Percentiles rank a stretch among this genome's conserved stretches.
Conservation (phyloP, 2,329 filamentous ascomycete genomes). For the Trichoderma polysporum region DNA sequence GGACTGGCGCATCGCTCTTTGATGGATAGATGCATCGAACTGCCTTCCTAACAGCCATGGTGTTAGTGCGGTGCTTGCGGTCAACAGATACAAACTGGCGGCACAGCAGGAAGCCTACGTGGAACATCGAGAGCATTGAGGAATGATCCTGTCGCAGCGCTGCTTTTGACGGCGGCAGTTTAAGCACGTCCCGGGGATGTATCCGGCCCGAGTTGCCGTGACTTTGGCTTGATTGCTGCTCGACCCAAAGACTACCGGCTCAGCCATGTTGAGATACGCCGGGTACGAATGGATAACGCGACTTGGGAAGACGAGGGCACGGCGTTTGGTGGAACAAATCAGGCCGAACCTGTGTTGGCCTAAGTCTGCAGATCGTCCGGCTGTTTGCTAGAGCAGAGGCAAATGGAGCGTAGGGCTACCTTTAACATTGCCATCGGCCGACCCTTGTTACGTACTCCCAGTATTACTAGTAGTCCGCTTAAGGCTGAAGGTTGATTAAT, state of each 20-base stretch:
- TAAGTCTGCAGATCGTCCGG: no score
- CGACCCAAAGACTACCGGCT: not conserved
- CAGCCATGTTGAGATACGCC: not conserved
- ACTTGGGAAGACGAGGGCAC: not conserved
- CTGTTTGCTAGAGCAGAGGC: not conserved
- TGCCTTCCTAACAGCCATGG: not conserved
- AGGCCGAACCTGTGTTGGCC: no score
- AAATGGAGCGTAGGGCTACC: not conserved
- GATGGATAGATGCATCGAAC: constrained; percentile 4
- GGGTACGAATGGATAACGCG: not conserved
- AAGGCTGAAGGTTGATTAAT: not conserved
- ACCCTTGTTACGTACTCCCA: constrained; percentile 5
- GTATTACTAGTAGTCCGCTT: no score
- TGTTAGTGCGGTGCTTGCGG: not conserved
- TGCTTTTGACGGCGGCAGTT: constrained; percentile 9
- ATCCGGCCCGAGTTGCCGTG: not conserved
- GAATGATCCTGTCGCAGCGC: constrained; percentile 3
- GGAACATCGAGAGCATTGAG: constrained; percentile 2
- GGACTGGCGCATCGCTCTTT: not conserved
- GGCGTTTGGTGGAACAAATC: not conserved
- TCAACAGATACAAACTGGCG: no score
- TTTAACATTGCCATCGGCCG: not conserved
- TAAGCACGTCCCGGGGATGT: not conserved
- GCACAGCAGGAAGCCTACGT: not conserved
- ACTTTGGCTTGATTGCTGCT: not conserved